These are phyloP conservation scores for Cucurbita argyrosperma DNA, from an alignment of 306 rosid genomes.

Conservation along the genomic window DNA sequence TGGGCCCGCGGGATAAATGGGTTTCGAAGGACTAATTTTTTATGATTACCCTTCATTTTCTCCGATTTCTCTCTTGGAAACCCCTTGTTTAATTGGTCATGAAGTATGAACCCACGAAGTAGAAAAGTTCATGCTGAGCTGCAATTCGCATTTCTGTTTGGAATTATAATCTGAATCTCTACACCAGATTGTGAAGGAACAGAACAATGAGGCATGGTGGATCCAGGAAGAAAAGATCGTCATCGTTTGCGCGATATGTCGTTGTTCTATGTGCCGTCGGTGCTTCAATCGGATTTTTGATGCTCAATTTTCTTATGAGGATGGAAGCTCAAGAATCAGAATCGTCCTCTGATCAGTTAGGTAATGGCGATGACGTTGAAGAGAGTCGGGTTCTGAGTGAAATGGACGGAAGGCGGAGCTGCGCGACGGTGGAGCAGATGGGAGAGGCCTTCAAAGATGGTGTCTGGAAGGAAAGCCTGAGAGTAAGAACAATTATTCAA, in stretches of 20 bases:
- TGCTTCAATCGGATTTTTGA: slow-evolving; percentile 29
- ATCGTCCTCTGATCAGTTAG: slow-evolving; percentile 9
- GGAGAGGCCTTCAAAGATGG: slow-evolving; percentile 36
- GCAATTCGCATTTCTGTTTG: background rate
- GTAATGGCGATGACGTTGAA: background rate
- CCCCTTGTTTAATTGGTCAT: background rate
- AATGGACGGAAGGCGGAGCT: slow-evolving; percentile 15
- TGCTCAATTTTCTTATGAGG: slow-evolving; percentile 32
- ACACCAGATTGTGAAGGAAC: background rate
- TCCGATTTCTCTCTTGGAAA: background rate
- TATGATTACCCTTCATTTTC: background rate
- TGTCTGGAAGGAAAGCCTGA: slow-evolving; percentile 30
- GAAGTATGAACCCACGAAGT: background rate
- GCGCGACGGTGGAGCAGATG: slow-evolving; percentile 87
- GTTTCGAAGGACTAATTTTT: no score
- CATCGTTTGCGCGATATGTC: slow-evolving; percentile 25
- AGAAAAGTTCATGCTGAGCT: background rate
- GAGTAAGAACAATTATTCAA: slow-evolving; percentile 48
- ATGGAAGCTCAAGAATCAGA: slow-evolving; percentile 11
- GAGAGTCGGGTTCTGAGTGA: background rate
- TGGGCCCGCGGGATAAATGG: no score
- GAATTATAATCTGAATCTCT: background rate
- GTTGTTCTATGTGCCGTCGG: slow-evolving; percentile 30
- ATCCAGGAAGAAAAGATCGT: slow-evolving; percentile 30
- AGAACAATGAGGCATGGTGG: slow-evolving; percentile 42